These are phyloP conservation scores for Saccharomyces jurei DNA, from an alignment of 805 yeast genomes.

Conservation along the genomic window DNA sequence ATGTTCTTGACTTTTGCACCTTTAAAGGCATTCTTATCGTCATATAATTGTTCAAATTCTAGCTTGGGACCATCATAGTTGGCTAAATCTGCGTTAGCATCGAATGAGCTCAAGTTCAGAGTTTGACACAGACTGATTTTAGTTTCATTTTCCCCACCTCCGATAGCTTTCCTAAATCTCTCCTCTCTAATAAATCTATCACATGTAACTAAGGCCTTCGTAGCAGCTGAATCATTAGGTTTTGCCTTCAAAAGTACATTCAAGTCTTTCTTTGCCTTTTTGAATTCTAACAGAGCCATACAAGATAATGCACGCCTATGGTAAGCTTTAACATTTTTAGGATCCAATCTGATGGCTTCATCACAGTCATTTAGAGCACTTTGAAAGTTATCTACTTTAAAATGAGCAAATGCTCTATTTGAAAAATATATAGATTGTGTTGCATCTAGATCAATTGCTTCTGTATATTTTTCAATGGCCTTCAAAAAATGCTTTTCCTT, in stretches of 20 bases:
- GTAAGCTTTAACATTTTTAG: conserved; percentile 65
- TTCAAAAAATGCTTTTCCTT: conserved; percentile 53
- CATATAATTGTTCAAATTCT: conserved; percentile 22
- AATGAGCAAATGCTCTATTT: conserved; percentile 84
- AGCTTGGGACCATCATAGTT: conserved; percentile 26
- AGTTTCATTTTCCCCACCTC: conserved; percentile 42
- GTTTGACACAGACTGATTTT: conserved; percentile 24
- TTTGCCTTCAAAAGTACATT: conserved; percentile 49
- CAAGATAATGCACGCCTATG: conserved; percentile 81
- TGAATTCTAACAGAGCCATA: conserved; percentile 67
- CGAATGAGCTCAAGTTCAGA: conserved; percentile 22
- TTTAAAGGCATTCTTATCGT: conserved; percentile 20
- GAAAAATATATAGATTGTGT: conserved; percentile 60
- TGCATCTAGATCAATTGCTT: conserved; percentile 61
- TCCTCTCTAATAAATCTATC: conserved; percentile 57
- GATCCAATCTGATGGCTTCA: conserved; percentile 58
- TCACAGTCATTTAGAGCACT: conserved; percentile 74
- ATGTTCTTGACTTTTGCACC: conserved; percentile 35
- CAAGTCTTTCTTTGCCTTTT: conserved; percentile 65
- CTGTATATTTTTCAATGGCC: conserved; percentile 65
- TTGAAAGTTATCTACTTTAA: conserved; percentile 81
- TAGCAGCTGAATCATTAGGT: conserved; percentile 65
- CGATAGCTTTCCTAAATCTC: conserved; percentile 83
- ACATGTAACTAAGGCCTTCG: conserved; percentile 53
- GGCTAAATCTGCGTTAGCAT: conserved; percentile 25